phyloP scores from a whole-genome alignment of 164 flowering plant species.

The Nymphaea thermarum region DNA sequence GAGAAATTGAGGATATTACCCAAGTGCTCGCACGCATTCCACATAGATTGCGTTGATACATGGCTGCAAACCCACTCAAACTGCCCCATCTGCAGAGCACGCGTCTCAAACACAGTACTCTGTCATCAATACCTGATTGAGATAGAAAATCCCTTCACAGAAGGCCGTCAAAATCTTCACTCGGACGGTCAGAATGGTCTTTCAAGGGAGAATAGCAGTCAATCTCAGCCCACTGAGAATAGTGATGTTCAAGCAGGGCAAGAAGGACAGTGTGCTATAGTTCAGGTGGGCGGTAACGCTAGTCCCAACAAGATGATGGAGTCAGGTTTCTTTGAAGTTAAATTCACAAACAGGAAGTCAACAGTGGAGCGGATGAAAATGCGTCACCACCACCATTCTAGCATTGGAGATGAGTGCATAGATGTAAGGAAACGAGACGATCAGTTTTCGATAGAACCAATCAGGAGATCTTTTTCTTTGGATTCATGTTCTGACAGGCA shows the following conservation, averaged over 20 bases:
- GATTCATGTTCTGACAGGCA: slow-evolving; percentile 64
- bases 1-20: slow-evolving; percentile 75
- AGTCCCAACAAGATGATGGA: slow-evolving; percentile 6
- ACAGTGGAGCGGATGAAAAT: slow-evolving; percentile 6
- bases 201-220: not conserved
- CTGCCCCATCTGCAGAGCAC: slow-evolving; percentile 87
- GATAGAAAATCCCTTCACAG: slow-evolving; percentile 20
- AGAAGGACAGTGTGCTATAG: not conserved
- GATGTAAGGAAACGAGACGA: slow-evolving; percentile 51
- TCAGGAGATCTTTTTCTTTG: slow-evolving; percentile 85
- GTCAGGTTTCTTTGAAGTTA: not conserved
- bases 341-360: slow-evolving; percentile 21
- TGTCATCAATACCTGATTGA: not conserved
- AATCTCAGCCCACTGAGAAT: not conserved
- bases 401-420: slow-evolving; percentile 86
- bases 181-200: slow-evolving; percentile 30
- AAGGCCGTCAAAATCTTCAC: slow-evolving; percentile 2
- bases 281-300: slow-evolving; percentile 3
- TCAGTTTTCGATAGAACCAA: slow-evolving; percentile 45
- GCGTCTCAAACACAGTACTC: slow-evolving; percentile 28
- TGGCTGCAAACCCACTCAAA: slow-evolving; percentile 89
- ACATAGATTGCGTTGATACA: slow-evolving; percentile 84
- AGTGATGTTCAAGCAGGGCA: not conserved
- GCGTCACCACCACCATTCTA: slow-evolving; percentile 16
- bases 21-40: slow-evolving; percentile 67